Percentiles rank a stretch among this genome's conserved stretches.
Conservation (phyloP, 2,329 filamentous ascomycete species). For the Aspergillus neotritici region DNA sequence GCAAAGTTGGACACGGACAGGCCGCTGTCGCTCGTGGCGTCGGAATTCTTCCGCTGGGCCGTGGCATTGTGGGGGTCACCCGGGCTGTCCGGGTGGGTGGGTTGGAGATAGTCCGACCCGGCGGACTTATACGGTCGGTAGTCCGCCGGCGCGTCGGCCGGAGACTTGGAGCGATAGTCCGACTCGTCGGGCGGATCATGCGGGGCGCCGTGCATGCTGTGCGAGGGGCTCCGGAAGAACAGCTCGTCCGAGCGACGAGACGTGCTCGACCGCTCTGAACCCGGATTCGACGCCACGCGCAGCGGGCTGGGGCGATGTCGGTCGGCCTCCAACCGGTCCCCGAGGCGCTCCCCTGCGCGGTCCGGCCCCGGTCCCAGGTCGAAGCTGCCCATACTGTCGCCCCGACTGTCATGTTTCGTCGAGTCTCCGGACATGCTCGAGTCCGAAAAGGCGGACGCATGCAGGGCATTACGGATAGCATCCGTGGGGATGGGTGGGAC, state of each 20-base stretch:
- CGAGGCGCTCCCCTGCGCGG: neutral
- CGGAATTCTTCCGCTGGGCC: conserved; percentile 20
- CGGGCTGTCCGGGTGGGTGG: conserved; percentile 12
- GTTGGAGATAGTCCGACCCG: conserved; percentile 17
- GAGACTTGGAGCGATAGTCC: conserved; percentile 12
- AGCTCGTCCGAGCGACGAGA: conserved; percentile 17
- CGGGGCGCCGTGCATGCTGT: conserved; percentile 11
- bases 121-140: conserved; percentile 19
- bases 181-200: conserved; percentile 19
- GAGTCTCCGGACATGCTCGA: conserved; percentile 21
- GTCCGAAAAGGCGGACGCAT: conserved; percentile 19
- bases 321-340: neutral
- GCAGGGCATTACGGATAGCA: conserved; percentile 25
- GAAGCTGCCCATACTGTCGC: conserved; percentile 24
- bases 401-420: conserved; percentile 15
- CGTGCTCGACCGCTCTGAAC: conserved; percentile 16
- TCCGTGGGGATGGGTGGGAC: conserved; percentile 25
- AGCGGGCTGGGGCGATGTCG: conserved; percentile 9
- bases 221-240: conserved; percentile 17
- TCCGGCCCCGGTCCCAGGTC: conserved; percentile 23
- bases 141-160: conserved; percentile 8
- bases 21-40: conserved; percentile 27
- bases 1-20: conserved; percentile 37
- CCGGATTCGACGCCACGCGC: conserved; percentile 16
- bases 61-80: conserved; percentile 7